Evolutionary conservation across 139 green algal species (phyloP).

Genomic region (Picocystis salinarum): DNA sequence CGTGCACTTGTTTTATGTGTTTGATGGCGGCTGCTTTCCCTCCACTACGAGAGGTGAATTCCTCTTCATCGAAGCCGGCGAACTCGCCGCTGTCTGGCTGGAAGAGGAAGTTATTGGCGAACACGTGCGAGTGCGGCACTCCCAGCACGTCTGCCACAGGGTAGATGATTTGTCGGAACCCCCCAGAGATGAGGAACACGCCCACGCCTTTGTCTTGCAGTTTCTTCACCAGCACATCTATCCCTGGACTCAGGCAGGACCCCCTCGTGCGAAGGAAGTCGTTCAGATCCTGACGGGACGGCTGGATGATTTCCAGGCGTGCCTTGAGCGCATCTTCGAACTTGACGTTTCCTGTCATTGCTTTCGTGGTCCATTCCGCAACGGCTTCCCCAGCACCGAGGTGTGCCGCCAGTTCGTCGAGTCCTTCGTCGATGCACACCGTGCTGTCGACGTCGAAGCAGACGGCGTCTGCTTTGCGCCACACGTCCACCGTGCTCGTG

Average conservation of each 20-base stretch:
- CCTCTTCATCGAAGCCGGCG: conserved; percentile 72
- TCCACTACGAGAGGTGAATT: conserved; percentile 74
- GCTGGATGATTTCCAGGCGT: conserved; percentile 63
- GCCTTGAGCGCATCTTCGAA: conserved; percentile 73
- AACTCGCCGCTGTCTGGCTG: conserved; percentile 57
- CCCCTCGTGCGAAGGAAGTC: conserved; percentile 36
- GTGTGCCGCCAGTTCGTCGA: conserved; percentile 87
- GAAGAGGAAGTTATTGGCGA: conserved; percentile 85
- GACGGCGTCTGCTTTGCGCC: conserved; percentile 59
- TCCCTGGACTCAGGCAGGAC: conserved; percentile 40
- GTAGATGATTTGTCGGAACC: conserved; percentile 83
- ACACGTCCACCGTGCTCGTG: too few species aligned
- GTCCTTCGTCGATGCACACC: conserved; percentile 87
- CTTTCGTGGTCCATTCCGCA: conserved; percentile 53
- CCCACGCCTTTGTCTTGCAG: conserved; percentile 36
- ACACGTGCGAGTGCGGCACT: conserved; percentile 65
- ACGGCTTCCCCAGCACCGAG: conserved; percentile 74
- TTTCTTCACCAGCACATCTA: conserved; percentile 57
- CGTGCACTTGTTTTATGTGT: conserved; percentile 50
- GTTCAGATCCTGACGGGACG: conserved; percentile 31
- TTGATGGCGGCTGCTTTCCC: conserved; percentile 74
- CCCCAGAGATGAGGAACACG: conserved; percentile 89
- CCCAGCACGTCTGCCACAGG: conserved; percentile 68
- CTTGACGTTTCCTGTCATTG: conserved; percentile 72
- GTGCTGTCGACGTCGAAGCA: conserved; percentile 96